phyloP scores from a whole-genome alignment of 768 basidiomycete genomes.

The Porphyrellus cyaneotinctus region DNA sequence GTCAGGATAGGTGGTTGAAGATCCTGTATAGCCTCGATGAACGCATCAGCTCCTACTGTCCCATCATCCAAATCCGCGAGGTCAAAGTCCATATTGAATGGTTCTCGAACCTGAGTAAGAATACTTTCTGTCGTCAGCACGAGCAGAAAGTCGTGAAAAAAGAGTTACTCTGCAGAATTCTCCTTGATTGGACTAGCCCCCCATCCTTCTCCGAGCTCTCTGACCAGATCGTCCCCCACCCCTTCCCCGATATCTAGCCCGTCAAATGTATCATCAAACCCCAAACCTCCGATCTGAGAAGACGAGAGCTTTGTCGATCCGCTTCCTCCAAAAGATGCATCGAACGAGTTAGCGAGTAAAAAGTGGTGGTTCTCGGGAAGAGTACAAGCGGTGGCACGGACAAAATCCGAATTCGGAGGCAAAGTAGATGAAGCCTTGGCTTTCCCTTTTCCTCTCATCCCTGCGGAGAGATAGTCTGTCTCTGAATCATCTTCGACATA shows the following conservation, averaged over 20 bases:
- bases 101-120: conserved; percentile 18
- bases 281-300: conserved; percentile 50
- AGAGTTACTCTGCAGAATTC: conserved; percentile 13
- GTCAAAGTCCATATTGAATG: conserved; percentile 12
- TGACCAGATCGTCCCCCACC: conserved; percentile 70
- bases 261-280: conserved; percentile 53
- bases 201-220: conserved; percentile 74
- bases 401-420: conserved; percentile 37
- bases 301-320: conserved; percentile 42
- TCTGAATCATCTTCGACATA: conserved; percentile 37
- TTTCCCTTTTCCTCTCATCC: conserved; percentile 26
- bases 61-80: conserved; percentile 27
- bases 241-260: conserved; percentile 55
- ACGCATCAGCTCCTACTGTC: conserved; percentile 1
- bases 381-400: conserved; percentile 54
- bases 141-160: background rate
- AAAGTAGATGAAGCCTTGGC: conserved; percentile 21
- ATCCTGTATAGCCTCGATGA: background rate
- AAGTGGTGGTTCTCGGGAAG: conserved; percentile 70
- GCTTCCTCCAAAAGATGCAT: conserved; percentile 49
- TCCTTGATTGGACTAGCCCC: conserved; percentile 26
- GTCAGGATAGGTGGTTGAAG: background rate
- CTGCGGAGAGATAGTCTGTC: conserved; percentile 48
- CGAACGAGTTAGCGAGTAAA: conserved; percentile 62
- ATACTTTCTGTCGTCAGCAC: conserved; percentile 15